phyloP scores from a whole-genome alignment of 768 basidiomycete genomes.

The Botryobasidium botryosum region DNA sequence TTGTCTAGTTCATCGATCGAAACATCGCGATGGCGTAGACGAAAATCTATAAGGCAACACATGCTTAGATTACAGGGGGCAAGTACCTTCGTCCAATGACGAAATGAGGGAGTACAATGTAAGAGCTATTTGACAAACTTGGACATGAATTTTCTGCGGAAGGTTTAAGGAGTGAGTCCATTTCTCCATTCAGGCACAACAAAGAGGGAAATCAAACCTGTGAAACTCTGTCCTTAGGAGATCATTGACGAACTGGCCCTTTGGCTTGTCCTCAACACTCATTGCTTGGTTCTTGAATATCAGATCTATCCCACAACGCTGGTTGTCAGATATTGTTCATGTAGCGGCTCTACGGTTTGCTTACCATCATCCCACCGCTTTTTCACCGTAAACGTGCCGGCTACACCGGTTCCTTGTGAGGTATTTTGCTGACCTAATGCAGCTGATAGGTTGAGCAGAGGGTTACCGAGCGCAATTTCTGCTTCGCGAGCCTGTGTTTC shows the following conservation, averaged over 20 bases:
- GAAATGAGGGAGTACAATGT: background rate
- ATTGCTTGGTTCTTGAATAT: conserved; percentile 98
- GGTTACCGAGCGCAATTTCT: conserved; percentile 76
- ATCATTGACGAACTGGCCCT: conserved; percentile 88
- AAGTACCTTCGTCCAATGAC: background rate
- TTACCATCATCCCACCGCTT: conserved; percentile 88
- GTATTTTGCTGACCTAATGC: conserved; percentile 69
- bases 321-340: conserved; percentile 6
- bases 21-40: no score
- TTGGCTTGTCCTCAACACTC: conserved; percentile 37
- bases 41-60: no score
- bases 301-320: conserved; percentile 54
- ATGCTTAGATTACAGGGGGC: no score
- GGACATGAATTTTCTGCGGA: conserved; percentile 69
- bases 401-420: conserved; percentile 45
- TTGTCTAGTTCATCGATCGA: no score
- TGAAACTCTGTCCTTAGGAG: conserved; percentile 86
- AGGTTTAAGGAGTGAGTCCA: conserved; percentile 3
- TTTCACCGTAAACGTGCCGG: conserved; percentile 82
- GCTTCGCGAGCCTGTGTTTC: conserved; percentile 39
- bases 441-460: conserved; percentile 77
- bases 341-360: conserved; percentile 17
- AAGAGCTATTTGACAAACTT: conserved; percentile 54
- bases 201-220: conserved; percentile 32
- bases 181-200: background rate